Evolutionary conservation across 352 stramenopile species (phyloP).

Genomic region (Pythium diclinum): DNA sequence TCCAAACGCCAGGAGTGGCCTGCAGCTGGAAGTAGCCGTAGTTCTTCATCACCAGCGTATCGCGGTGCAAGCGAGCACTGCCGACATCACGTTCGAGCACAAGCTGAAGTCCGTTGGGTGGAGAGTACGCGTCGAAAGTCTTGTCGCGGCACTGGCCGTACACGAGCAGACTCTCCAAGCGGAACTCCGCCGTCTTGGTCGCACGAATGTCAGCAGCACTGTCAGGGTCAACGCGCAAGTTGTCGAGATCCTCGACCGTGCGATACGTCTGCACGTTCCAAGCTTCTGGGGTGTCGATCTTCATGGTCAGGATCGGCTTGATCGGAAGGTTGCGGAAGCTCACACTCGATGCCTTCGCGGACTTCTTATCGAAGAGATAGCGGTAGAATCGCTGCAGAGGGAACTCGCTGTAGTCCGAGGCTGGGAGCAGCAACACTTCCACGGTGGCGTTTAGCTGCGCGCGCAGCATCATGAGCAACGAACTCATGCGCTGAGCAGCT

Average conservation of each 20-base stretch:
- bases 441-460: slow-evolving; percentile 69
- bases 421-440: slow-evolving; percentile 63
- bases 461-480: slow-evolving; percentile 80
- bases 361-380: slow-evolving; percentile 79
- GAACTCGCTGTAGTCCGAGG: slow-evolving; percentile 77
- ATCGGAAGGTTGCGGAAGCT: slow-evolving; percentile 81
- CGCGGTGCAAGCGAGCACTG: slow-evolving; percentile 57
- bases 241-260: slow-evolving; percentile 87
- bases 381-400: slow-evolving; percentile 93
- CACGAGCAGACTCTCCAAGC: slow-evolving; percentile 88
- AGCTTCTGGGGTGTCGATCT: slow-evolving; percentile 90
- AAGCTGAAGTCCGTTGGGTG: slow-evolving; percentile 91
- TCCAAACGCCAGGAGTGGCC: slow-evolving; percentile 94
- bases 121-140: slow-evolving; percentile 74
- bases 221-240: slow-evolving; percentile 80
- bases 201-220: slow-evolving; percentile 45
- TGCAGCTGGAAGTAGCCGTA: slow-evolving; percentile 99
- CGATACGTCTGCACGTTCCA: slow-evolving; percentile 90
- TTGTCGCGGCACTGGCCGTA: slow-evolving; percentile 88
- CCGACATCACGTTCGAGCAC: slow-evolving; percentile 80
- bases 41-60: slow-evolving; percentile 99
- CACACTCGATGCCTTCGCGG: slow-evolving; percentile 39
- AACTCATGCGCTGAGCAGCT: slow-evolving; percentile 85
- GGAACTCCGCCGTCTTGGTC: slow-evolving; percentile 75
- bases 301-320: slow-evolving; percentile 89